Conservation (phyloP, 768 basidiomycete species). For the Gautieria morchelliformis region DNA sequence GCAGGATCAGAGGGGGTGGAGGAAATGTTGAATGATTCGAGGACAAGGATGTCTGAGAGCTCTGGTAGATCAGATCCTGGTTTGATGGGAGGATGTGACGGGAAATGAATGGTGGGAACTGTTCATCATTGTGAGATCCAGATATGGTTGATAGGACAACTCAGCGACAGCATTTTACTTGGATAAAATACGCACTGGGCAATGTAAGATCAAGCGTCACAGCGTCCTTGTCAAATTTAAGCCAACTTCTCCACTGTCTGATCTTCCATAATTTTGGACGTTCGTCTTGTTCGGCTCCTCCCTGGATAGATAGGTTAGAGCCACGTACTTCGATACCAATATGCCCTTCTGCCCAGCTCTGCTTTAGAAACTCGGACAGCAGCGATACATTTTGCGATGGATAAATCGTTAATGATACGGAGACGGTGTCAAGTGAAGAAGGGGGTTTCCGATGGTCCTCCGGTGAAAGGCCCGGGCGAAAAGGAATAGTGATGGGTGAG, state of each 20-base stretch:
- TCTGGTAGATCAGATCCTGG: conserved; percentile 31
- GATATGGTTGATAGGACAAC: not conserved
- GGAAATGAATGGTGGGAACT: conserved; percentile 2
- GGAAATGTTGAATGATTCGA: conserved; percentile 46
- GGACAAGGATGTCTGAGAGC: conserved; percentile 47
- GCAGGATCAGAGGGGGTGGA: not conserved
- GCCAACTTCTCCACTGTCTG: conserved; percentile 1
- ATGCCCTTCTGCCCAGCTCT: not conserved
- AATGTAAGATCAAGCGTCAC: not conserved
- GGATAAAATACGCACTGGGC: not conserved
- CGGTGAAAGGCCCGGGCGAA: not conserved
- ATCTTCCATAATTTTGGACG: not conserved
- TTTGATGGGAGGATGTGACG: not conserved
- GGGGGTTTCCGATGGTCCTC: not conserved
- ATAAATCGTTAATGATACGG: not conserved
- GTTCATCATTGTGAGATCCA: not conserved
- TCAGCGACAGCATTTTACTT: not conserved
- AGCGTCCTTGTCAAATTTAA: not conserved
- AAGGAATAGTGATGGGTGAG: not conserved
- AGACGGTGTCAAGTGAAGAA: not conserved
- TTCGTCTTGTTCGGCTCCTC: not conserved
- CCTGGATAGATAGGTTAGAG: not conserved
- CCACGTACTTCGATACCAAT: not conserved
- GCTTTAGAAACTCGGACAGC: not conserved
- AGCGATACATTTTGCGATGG: conserved; percentile 1